Conservation (phyloP, 2,329 filamentous ascomycete genomes). For the Blastomyces silverae region DNA sequence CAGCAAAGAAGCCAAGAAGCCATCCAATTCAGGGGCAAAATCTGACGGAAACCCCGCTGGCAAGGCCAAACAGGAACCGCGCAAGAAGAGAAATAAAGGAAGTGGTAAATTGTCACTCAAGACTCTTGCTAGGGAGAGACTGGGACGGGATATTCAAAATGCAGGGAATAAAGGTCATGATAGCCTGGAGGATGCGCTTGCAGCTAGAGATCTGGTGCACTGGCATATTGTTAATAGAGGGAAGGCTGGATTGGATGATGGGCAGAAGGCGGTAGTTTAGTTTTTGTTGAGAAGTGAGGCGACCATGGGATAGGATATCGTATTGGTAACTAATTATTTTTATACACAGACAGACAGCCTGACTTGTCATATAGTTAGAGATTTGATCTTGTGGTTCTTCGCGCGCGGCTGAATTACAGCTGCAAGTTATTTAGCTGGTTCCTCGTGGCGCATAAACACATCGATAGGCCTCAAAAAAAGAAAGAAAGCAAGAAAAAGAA, state of each 20-base stretch:
- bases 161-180: constrained; percentile 32
- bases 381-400: no score
- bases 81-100: neutral
- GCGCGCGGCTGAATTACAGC: no score
- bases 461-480: no score
- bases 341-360: no score
- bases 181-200: constrained; percentile 43
- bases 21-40: neutral
- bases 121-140: constrained; percentile 19
- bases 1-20: neutral
- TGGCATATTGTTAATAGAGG: constrained; percentile 30
- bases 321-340: neutral
- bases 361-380: no score
- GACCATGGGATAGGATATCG: neutral
- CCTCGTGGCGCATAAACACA: no score
- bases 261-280: neutral
- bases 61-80: neutral
- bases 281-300: neutral
- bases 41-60: neutral
- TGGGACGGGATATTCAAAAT: constrained; percentile 25
- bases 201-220: constrained; percentile 38
- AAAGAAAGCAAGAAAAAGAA: no score
- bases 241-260: neutral
- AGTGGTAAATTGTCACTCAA: constrained; percentile 21
- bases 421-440: no score